Evolutionary conservation across 2,329 filamentous ascomycete genomes (phyloP), one percentile per base, ranked within the genome.

Genomic region (Colletotrichum sp.): DNA sequence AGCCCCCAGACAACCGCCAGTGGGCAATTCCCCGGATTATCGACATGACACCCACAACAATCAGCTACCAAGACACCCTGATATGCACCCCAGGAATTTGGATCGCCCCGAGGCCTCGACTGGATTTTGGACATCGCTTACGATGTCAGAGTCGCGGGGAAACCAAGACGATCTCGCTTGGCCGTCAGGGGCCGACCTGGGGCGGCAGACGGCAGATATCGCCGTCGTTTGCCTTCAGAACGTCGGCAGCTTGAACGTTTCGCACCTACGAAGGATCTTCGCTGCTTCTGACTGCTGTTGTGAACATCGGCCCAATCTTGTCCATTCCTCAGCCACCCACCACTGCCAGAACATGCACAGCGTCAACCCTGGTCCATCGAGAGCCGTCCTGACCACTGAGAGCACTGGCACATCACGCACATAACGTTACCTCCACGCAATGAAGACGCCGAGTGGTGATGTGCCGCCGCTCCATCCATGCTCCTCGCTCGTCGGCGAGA

Each of bases 21-120:
- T 59, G 66, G 59, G 59, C 18, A 59, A 43, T 29, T 67, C 62
- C 59, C 29, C 62, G 43, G 62, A 61, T 55, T 55, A 27, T 34
- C 36, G 55, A 54, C 12, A 13, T 54, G 68, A 36, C 43, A 47
- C n/a, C 21, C 43, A 65, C 27, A 34, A n/a, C 27, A 33, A 21
- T 31, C 57, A 31, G n/a, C 29, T 29, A 27, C 57, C 54, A 29
- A 57, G 62, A 66, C 55, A 38, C 24, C 27, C 43, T 21, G 21
- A 24, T 57, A 66, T 74, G 72, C 72, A 74, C 72, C 68, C 72
- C 68, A 16, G 68, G 67, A 66, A 58, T 51, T 51, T 72, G 70
- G 57, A 67, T 63, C 21, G 24, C 66, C 21, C 54, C 16, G 55
- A 15, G 54, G 24, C 27, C 36, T 33, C 11, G 71, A 55, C 38